Base-by-base conservation (phyloP, 768 basidiomycete species). In the Amanita brunnescens region DNA sequence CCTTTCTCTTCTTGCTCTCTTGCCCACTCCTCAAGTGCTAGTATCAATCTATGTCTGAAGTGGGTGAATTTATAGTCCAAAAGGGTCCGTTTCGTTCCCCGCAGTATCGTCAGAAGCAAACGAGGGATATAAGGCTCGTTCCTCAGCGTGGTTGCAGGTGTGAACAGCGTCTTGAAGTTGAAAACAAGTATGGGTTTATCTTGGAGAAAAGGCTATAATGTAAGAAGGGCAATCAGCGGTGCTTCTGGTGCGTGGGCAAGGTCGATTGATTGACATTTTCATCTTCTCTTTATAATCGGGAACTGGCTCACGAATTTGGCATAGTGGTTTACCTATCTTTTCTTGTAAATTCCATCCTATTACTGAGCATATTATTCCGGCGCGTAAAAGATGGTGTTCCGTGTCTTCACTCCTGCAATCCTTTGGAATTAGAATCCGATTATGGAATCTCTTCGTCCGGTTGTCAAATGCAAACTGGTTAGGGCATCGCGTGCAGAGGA, bases 401-500 rank as follows among this genome's bases (percentile, higher is more conserved):
- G 70, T 76, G 49, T 63, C 59, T 6, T 66, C 58, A 53, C 79
- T 74, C 47, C 54, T 68, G 66, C 21, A 63, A n/a, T n/a, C n/a
- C n/a, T n/a, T n/a, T n/a, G n/a, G n/a, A n/a, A n/a, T n/a, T 16
- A 79, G 66, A 33, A 79, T 76, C 6, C 58, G 57, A 54, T 78
- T 79, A 2, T 62, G 57, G 52, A 79, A 77, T 1, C 67, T 30
- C 3, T 67, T 67, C 5, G 67, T 67, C 47, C 55, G 53, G 18
- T 53, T 24, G 39, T 74, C 58, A 26, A 72, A 66, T 6, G 62
- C 56, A 57, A 83, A 81, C 24, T 75, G 73, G 6, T 69, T 69
- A 8, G 81, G 79, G 56, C 80, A 81, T n/a, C 79, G 70, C 24
- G 67, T 68, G 39, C 76, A 80, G 37, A 83, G 62, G 55, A 72